Conservation (phyloP, 305 asterid species). For the Fraxinus albicans region DNA sequence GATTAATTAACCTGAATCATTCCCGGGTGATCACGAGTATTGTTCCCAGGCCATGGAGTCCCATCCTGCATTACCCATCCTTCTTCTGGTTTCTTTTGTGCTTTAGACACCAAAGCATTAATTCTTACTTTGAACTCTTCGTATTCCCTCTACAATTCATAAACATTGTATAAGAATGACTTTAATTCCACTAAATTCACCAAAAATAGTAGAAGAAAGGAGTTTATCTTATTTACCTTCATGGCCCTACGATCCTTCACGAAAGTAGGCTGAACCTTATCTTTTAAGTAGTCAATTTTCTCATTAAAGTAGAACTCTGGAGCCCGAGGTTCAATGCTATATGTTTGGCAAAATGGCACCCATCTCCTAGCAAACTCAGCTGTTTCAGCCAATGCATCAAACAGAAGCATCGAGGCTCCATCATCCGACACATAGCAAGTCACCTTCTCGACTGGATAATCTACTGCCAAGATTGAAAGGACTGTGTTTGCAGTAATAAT, state of each 20-base stretch:
- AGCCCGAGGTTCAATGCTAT: slow-evolving; percentile 71
- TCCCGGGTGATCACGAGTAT: slow-evolving; percentile 80
- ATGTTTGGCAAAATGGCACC: slow-evolving; percentile 84
- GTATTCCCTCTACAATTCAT: slow-evolving; percentile 61
- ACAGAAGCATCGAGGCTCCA: slow-evolving; percentile 83
- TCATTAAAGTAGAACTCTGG: slow-evolving; percentile 75
- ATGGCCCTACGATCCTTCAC: slow-evolving; percentile 88
- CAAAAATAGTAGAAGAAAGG: not conserved
- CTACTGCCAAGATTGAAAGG: slow-evolving; percentile 66
- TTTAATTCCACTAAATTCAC: not conserved
- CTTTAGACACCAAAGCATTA: slow-evolving; percentile 74
- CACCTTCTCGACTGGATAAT: slow-evolving; percentile 74
- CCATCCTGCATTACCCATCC: slow-evolving; percentile 95
- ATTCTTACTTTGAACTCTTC: slow-evolving; percentile 78
- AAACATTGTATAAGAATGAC: not conserved
- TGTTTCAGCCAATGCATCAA: slow-evolving; percentile 68
- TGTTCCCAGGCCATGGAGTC: slow-evolving; percentile 86
- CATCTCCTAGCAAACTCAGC: slow-evolving; percentile 80
- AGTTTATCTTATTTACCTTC: slow-evolving; percentile 50
- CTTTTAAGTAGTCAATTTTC: slow-evolving; percentile 79
- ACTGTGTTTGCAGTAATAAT: slow-evolving; percentile 77
- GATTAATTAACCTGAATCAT: slow-evolving; percentile 66
- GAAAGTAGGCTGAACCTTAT: slow-evolving; percentile 77
- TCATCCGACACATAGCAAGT: slow-evolving; percentile 85
- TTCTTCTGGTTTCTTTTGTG: slow-evolving; percentile 84